Percentiles rank a stretch among this genome's conserved stretches.
Evolutionary conservation across 106 monocot genomes (phyloP).

Genomic region (Dioscorea zingiberensis): DNA sequence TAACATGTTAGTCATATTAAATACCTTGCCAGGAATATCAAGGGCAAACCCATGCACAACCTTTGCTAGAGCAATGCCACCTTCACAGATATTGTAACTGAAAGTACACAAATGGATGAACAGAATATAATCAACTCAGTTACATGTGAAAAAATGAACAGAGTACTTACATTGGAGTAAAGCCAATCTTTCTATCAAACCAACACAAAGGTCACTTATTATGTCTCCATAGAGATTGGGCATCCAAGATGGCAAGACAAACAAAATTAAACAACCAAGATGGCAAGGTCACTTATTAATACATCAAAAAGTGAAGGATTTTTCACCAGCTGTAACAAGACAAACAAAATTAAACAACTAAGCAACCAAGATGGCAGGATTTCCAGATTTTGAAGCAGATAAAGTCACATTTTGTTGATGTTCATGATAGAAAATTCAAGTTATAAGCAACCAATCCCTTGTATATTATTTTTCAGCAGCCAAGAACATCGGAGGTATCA

Average conservation of each 20-base stretch:
- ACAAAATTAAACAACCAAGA: no score
- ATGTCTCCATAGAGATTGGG: conserved; percentile 98
- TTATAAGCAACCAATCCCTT: no score
- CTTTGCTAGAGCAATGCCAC: conserved; percentile 82
- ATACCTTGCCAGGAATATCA: conserved; percentile 92
- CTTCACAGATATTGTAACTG: conserved; percentile 97
- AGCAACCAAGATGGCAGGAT: background rate
- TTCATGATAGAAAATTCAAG: no score
- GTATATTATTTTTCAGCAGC: no score
- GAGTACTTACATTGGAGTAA: conserved; percentile 70
- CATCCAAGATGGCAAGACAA: no score
- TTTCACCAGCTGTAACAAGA: conserved; percentile 66
- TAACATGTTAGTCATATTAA: background rate
- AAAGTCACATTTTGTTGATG: background rate
- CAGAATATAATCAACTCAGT: background rate
- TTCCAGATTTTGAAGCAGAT: background rate
- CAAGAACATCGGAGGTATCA: no score
- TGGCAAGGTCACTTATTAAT: no score
- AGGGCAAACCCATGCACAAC: conserved; percentile 98
- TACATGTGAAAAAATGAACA: background rate
- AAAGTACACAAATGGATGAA: background rate
- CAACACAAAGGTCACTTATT: conserved; percentile 97
- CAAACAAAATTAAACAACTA: background rate
- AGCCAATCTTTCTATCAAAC: conserved; percentile 85
- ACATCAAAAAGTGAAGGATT: conserved; percentile 90